phyloP scores from a whole-genome alignment of 495 filamentous ascomycete species.

The Penicillium paxilli region DNA sequence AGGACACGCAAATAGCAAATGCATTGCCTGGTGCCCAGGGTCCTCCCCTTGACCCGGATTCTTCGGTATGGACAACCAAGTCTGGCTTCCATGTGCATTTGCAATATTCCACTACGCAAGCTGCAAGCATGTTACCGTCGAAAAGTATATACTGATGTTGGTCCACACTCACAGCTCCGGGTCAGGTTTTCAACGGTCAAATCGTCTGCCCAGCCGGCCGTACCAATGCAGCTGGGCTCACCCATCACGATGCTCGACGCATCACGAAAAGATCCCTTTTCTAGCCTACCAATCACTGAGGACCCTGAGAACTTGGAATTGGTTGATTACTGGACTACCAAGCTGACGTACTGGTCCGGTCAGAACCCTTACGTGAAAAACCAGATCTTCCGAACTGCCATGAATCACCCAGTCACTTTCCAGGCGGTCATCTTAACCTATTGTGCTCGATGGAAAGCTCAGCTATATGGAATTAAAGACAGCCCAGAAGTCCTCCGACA shows the following conservation, averaged over 20 bases:
- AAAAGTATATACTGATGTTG: background rate
- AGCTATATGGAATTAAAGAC: constrained; percentile 23
- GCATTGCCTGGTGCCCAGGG: background rate
- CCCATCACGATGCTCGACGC: constrained; percentile 32
- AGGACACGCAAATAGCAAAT: constrained; percentile 4
- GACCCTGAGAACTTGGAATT: constrained; percentile 31
- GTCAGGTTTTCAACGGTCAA: constrained; percentile 17
- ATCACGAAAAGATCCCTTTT: constrained; percentile 37
- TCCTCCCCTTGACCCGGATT: constrained; percentile 3
- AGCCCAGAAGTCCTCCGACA: constrained; percentile 28
- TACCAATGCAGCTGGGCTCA: constrained; percentile 14
- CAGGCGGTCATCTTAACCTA: constrained; percentile 40
- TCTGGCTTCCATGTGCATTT: background rate
- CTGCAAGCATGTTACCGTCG: background rate
- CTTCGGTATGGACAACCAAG: constrained; percentile 23
- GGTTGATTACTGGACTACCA: constrained; percentile 37
- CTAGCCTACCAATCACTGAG: constrained; percentile 25
- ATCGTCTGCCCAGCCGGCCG: constrained; percentile 7
- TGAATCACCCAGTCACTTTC: constrained; percentile 39
- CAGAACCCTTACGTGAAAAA: constrained; percentile 41
- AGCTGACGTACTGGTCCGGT: constrained; percentile 47
- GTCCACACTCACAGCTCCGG: constrained; percentile 15
- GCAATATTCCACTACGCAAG: background rate
- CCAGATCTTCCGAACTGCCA: constrained; percentile 36
- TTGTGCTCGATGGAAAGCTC: constrained; percentile 40